Base-by-base conservation (phyloP, 345 rosid genomes). In the Crucihimalaya himalaica region DNA sequence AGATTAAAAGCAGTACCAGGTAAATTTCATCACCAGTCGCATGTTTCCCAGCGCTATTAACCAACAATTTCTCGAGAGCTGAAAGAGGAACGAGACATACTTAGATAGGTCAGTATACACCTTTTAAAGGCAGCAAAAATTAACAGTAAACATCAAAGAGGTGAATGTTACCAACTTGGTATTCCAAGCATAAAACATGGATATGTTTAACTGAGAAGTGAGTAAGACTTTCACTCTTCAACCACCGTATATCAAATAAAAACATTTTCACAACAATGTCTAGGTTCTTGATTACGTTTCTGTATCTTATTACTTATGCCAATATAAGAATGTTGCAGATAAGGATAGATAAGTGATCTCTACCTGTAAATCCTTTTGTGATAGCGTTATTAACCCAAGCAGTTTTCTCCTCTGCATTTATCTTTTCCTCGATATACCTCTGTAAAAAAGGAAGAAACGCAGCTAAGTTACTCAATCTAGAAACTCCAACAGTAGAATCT, bases 61-160 rank as follows among this genome's bases (percentile, higher is more conserved):
- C 84, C 56, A 93, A 78, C 37, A 91, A 83, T 81, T 81, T 80
- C 85, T 89, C 94, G 10, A 91, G 88, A 10, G 92, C 93, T 93
- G 83, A 78, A 73, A 78, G 60, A 80, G 45, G 68, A 35, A 39
- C 1, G 45, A 68, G 25, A 54, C 50, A 69, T 67, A 47, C 53
- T 40, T 40, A 40, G 20, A 45, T 11, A 57, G 28, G 27, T 57
- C 27, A 18, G 15, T 18, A 18, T 16, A 21, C 18, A 65, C n/a
- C 18, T 64, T 20, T 12, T 46, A 1, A 15, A 62, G 39, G 20
- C 11, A 40, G 16, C 6, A 40, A 46, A 29, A 14, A 29, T 15
- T 39, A 53, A 9, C 16, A 37, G 27, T 40, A 25, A 23, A 56
- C 63, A 25, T 14, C 13, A 48, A 73, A 28, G 10, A 65, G 50